These are phyloP conservation scores for Coemansia sp. DNA, from an alignment of 192 early-diverging fungal genomes.

Conservation along the genomic window DNA sequence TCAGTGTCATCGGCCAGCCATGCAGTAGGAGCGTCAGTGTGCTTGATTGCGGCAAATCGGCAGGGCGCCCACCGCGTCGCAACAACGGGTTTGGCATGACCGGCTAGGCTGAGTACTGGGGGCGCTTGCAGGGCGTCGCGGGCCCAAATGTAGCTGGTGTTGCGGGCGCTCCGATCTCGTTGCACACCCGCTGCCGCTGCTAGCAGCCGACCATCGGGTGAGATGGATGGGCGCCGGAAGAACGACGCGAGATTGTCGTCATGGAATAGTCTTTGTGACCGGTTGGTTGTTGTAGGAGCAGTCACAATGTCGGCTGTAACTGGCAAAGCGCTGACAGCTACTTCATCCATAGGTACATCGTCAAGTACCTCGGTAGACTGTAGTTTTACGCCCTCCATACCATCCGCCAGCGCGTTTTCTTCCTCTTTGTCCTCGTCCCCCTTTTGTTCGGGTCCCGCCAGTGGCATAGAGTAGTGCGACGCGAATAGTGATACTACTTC, in stretches of 20 bases:
- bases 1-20: conserved; percentile 34
- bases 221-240: conserved; percentile 85
- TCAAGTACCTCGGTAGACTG: not conserved
- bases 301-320: not conserved
- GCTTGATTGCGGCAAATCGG: conserved; percentile 22
- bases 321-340: not conserved
- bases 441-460: not conserved
- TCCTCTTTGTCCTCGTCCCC: conserved; percentile 7
- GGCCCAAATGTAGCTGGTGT: conserved; percentile 71
- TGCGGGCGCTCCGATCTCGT: conserved; percentile 45
- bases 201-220: conserved; percentile 86
- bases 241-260: conserved; percentile 92
- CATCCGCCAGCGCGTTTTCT: conserved; percentile 7
- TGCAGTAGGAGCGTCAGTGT: not conserved
- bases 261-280: conserved; percentile 64
- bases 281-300: not conserved
- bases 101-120: conserved; percentile 73
- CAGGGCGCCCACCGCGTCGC: conserved; percentile 71
- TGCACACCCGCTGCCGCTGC: conserved; percentile 81
- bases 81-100: conserved; percentile 78
- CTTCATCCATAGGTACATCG: not conserved
- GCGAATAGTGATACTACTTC: conserved; percentile 32
- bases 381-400: conserved; percentile 6
- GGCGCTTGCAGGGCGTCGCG: conserved; percentile 63
- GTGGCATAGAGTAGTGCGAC: conserved; percentile 38